A percentile compares a stretch with the other conserved stretches of the same genome.
Conservation (phyloP, 306 rosid genomes). For the Quercus mongolica region DNA sequence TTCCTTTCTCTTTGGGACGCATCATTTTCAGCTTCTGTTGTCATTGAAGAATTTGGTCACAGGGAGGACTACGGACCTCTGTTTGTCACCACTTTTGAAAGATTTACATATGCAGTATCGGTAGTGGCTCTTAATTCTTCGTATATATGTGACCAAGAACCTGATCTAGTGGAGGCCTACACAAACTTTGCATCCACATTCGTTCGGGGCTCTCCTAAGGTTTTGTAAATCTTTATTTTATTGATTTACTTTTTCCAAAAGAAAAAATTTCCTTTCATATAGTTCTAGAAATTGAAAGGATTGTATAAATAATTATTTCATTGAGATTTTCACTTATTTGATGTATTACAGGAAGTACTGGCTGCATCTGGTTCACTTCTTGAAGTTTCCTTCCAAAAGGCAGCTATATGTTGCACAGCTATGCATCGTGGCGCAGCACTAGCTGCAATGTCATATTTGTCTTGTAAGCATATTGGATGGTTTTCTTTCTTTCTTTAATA, state of each 20-base stretch:
- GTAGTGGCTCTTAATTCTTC: slow-evolving; percentile 92
- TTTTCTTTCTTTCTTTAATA: background rate
- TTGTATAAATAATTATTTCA: background rate
- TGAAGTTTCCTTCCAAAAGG: slow-evolving; percentile 86
- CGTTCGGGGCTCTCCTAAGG: slow-evolving; percentile 76
- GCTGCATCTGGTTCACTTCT: slow-evolving; percentile 75
- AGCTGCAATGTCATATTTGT: slow-evolving; percentile 93
- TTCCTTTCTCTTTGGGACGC: background rate
- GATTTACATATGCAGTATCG: slow-evolving; percentile 82
- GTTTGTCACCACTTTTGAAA: slow-evolving; percentile 77
- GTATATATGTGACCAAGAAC: slow-evolving; percentile 95
- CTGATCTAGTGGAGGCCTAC: slow-evolving; percentile 97
- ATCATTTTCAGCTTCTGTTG: slow-evolving; percentile 76
- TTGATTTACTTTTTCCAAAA: background rate
- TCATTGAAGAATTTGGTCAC: slow-evolving; percentile 90
- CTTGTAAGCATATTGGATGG: slow-evolving; percentile 56
- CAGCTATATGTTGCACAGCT: slow-evolving; percentile 95
- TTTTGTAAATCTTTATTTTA: slow-evolving; percentile 16
- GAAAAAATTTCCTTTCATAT: background rate
- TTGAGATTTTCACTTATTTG: slow-evolving; percentile 7
- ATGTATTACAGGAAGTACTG: slow-evolving; percentile 69
- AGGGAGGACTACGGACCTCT: slow-evolving; percentile 73
- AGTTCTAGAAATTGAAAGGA: background rate
- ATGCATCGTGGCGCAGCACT: slow-evolving; percentile 99
- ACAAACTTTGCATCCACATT: slow-evolving; percentile 85